Conservation (phyloP, 352 stramenopile species). For the Phytophthora citrophthora region DNA sequence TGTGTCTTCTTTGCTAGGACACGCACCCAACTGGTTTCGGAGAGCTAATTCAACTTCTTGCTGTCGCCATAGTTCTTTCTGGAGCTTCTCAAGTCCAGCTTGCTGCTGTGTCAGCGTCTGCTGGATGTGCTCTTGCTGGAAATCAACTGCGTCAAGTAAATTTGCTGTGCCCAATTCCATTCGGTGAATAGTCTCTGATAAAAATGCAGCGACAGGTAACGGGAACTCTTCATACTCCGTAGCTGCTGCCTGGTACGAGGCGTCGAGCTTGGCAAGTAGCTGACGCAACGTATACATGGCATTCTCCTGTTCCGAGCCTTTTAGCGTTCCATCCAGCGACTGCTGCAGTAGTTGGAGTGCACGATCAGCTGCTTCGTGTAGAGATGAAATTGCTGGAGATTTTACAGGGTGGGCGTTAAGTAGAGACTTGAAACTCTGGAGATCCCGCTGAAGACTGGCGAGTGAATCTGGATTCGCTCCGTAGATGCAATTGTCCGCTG, state of each 20-base stretch:
- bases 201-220: slow-evolving; percentile 28
- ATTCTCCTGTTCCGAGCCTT: slow-evolving; percentile 18
- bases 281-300: slow-evolving; percentile 53
- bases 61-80: slow-evolving; percentile 51
- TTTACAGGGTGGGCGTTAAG: slow-evolving; percentile 29
- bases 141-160: slow-evolving; percentile 58
- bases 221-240: slow-evolving; percentile 22
- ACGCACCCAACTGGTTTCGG: slow-evolving; percentile 44
- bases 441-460: slow-evolving; percentile 33
- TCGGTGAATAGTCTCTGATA: slow-evolving; percentile 50
- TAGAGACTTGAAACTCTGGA: slow-evolving; percentile 39
- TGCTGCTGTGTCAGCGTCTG: slow-evolving; percentile 50
- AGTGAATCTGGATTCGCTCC: slow-evolving; percentile 46
- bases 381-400: slow-evolving; percentile 27
- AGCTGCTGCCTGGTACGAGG: slow-evolving; percentile 26
- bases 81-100: slow-evolving; percentile 44
- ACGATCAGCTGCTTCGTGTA: slow-evolving; percentile 41
- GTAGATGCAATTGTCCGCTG: slow-evolving; percentile 63
- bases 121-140: slow-evolving; percentile 57
- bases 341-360: slow-evolving; percentile 42
- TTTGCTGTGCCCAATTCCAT: slow-evolving; percentile 73
- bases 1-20: slow-evolving; percentile 72
- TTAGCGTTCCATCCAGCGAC: background rate
- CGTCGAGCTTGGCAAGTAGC: slow-evolving; percentile 48
- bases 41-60: slow-evolving; percentile 55